Percentiles rank a stretch among this genome's conserved stretches.
These are phyloP conservation scores for Phellopilus nigrolimitatus DNA, from an alignment of 1,284 basidiomycete genomes.

Conservation along the genomic window DNA sequence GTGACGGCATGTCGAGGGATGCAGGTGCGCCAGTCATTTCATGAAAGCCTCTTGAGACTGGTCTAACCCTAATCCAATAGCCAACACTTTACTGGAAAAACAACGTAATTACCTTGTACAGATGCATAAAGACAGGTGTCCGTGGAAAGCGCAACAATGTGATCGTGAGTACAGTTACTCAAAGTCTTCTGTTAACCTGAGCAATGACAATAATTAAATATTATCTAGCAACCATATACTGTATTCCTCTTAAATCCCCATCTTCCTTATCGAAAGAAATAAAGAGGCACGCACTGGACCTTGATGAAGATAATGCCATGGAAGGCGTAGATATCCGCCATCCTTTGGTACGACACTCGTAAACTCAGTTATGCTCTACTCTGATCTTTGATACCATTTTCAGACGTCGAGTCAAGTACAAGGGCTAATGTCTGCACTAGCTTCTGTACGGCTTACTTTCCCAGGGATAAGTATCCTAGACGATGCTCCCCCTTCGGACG, in stretches of 20 bases:
- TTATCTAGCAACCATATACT: conserved; percentile 61
- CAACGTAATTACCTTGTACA: conserved; percentile 59
- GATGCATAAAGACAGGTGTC: conserved; percentile 73
- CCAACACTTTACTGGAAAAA: conserved; percentile 63
- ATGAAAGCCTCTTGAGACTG: no score
- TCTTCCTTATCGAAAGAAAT: conserved; percentile 53
- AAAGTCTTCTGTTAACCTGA: not conserved
- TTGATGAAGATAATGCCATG: conserved; percentile 43
- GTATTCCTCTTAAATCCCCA: conserved; percentile 65
- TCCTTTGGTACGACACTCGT: conserved; percentile 50
- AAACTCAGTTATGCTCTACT: conserved; percentile 15
- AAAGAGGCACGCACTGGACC: conserved; percentile 45
- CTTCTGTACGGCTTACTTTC: conserved; percentile 24
- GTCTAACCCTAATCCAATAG: no score
- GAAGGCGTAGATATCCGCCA: conserved; percentile 58
- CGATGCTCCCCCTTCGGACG: not conserved
- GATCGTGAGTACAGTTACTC: conserved; percentile 47
- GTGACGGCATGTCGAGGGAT: conserved; percentile 63
- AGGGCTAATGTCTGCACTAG: conserved; percentile 28
- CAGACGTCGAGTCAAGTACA: conserved; percentile 35
- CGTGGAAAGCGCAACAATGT: conserved; percentile 75
- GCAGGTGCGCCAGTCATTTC: conserved; percentile 55
- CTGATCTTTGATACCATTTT: conserved; percentile 13
- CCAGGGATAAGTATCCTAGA: not conserved
- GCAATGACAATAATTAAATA: conserved; percentile 2